These are phyloP conservation scores for Daldinia caldariorum DNA, from an alignment of 495 filamentous ascomycete genomes.

Conservation along the genomic window DNA sequence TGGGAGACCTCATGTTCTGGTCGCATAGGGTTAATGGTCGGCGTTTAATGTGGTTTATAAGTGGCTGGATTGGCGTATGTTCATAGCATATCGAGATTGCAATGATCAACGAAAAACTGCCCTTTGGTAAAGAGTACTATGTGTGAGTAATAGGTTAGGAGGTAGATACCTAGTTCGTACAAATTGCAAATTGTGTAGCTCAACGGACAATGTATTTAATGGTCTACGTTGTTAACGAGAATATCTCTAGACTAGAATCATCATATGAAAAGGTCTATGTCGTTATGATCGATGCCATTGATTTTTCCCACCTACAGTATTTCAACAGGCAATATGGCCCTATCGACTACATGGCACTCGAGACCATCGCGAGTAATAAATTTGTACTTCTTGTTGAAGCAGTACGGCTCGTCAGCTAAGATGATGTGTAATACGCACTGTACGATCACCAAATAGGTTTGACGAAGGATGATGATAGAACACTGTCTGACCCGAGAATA, in stretches of 20 bases:
- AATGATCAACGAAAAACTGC: constrained; percentile 8
- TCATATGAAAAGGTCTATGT: not conserved
- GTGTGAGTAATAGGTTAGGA: constrained; percentile 19
- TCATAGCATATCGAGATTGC: constrained; percentile 32
- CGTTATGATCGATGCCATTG: not conserved
- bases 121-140: constrained; percentile 11
- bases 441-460: not conserved
- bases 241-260: not conserved
- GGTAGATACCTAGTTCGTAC: not conserved
- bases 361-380: not conserved
- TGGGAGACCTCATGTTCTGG: constrained; percentile 15
- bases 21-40: constrained; percentile 14
- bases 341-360: not conserved
- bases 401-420: not conserved
- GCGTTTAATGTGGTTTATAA: constrained; percentile 16
- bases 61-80: constrained; percentile 2
- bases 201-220: not conserved
- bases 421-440: not conserved
- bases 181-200: not conserved
- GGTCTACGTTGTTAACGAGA: not conserved
- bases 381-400: not conserved
- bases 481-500: constrained; percentile 11
- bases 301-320: not conserved
- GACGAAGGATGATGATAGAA: constrained; percentile 11
- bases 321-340: not conserved